These are phyloP conservation scores for Sugiyamaella xylanicola DNA, from an alignment of 1,139 yeast genomes.

Conservation along the genomic window DNA sequence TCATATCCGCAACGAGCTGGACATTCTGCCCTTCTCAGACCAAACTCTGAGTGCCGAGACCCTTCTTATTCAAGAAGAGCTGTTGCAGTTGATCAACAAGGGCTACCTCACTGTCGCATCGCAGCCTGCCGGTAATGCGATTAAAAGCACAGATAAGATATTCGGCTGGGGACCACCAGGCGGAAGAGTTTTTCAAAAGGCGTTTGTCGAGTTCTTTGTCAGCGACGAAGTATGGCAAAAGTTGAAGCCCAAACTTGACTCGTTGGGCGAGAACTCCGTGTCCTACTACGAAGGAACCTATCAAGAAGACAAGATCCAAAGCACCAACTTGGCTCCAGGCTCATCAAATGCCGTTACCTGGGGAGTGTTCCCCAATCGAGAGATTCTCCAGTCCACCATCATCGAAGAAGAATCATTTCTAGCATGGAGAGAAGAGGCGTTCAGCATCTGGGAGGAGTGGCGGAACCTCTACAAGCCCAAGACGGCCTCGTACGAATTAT, in stretches of 20 bases:
- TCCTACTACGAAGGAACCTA: conserved; percentile 75
- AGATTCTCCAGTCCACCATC: conserved; percentile 83
- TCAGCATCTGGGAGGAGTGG: conserved; percentile 91
- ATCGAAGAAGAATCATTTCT: conserved; percentile 84
- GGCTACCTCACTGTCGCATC: conserved; percentile 90
- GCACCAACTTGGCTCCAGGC: conserved; percentile 57
- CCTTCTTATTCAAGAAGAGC: conserved; percentile 86
- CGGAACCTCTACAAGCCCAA: conserved; percentile 68
- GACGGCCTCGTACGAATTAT: conserved; percentile 58
- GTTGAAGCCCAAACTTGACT: conserved; percentile 56
- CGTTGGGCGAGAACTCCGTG: conserved; percentile 48
- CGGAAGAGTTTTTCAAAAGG: conserved; percentile 90
- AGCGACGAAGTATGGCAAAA: conserved; percentile 68
- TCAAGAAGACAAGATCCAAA: conserved; percentile 42
- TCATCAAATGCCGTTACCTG: conserved; percentile 83
- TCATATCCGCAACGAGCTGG: conserved; percentile 74
- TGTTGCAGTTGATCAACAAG: conserved; percentile 70
- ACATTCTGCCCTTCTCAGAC: conserved; percentile 90
- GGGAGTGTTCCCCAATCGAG: conserved; percentile 92
- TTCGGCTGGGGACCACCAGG: conserved; percentile 96
- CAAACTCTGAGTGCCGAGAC: conserved; percentile 85
- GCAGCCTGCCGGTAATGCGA: conserved; percentile 87
- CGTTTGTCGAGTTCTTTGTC: conserved; percentile 87
- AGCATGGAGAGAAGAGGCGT: conserved; percentile 96
- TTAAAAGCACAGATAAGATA: conserved; percentile 74